Evolutionary conservation across 1,139 yeast species (phyloP).

Genomic region (Saccharomyces hybrid): DNA sequence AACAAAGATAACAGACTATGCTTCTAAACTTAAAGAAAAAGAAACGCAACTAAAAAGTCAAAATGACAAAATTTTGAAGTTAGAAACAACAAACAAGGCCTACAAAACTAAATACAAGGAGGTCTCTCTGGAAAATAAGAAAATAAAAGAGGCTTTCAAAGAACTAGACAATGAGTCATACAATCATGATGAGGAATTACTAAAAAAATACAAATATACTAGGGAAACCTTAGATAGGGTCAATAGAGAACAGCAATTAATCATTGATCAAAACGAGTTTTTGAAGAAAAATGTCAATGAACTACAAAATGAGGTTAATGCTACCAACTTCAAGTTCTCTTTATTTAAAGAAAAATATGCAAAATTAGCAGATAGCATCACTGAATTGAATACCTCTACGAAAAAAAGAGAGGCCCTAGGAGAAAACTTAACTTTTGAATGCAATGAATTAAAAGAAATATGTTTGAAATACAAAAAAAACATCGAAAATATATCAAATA

Average conservation of each 20-base stretch:
- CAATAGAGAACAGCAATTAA: neutral
- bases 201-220: neutral
- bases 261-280: neutral
- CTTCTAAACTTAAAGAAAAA: neutral
- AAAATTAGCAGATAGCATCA: neutral
- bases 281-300: neutral
- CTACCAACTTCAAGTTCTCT: constrained; percentile 3
- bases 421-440: neutral
- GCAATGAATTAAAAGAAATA: neutral
- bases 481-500: neutral
- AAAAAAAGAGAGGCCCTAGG: neutral
- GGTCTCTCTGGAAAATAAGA: neutral
- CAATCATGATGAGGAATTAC: constrained; percentile 7
- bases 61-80: neutral
- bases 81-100: neutral
- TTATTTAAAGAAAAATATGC: neutral
- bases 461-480: neutral
- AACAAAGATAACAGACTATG: neutral
- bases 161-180: neutral
- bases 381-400: neutral
- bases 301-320: constrained; percentile 4
- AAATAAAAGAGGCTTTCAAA: neutral
- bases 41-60: neutral
- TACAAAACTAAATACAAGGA: neutral
- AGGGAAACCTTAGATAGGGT: neutral